Base-by-base conservation (phyloP, 345 rosid genomes). In the Garcia nutans region DNA sequence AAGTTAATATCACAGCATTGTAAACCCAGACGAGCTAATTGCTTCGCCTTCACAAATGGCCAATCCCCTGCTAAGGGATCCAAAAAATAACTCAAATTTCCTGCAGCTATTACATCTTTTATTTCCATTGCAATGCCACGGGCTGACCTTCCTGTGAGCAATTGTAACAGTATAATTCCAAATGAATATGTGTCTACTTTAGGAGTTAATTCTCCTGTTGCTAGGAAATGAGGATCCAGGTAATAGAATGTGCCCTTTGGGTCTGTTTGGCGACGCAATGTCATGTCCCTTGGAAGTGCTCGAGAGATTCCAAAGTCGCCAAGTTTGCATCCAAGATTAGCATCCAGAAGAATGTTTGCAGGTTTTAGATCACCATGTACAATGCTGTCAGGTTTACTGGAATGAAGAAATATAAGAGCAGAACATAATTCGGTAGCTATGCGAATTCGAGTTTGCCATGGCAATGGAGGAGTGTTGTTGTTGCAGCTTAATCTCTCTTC, bases 11-110 rank as follows among this genome's bases (percentile, higher is more conserved):
- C 92, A 70, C 98, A 93, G 78, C 99, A 93, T 75, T 93, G 86
- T 81, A 93, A 78, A 57, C 93, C 97, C 81, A 93, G 75, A 74
- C 82, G 83, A 80, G 96, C 83, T 83, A 95, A 80, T 82, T 88
- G 96, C 80, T 89, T 86, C 6, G 96, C 98, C 82, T 85, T 90
- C 76, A 86, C 88, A 87, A 87, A 84, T 2, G 99, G 98, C 99
- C 98, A 95, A 78, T 95, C 96, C 58, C 98, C 99, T 12, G 97
- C 96, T 73, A 88, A 79, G 68, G 93, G 97, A 73, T 95, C 99
- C 85, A 95, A 80, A 22, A 85, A 77, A 64, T 59, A 65, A 77
- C 81, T 87, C 82, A 95, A 75, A 9, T 80, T 79, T 76, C 89
- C 90, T 23, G 68, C 80, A 57, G 88, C 88, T 10, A 93, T 60